These are phyloP conservation scores for Ramularia endophylla DNA, from an alignment of 2,329 filamentous ascomycete genomes.

Conservation along the genomic window DNA sequence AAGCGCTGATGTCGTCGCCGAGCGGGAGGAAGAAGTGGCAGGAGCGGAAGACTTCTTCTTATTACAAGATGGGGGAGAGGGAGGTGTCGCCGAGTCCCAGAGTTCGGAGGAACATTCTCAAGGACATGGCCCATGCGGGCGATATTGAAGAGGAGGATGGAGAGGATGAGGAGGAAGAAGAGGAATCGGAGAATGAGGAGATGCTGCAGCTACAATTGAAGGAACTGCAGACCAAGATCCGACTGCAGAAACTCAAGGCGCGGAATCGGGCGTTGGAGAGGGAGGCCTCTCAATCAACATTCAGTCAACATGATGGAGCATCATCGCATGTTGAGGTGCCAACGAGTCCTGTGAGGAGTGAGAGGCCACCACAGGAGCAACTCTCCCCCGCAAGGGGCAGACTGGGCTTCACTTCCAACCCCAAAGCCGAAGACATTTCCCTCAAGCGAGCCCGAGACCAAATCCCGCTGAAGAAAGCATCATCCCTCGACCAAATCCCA, in stretches of 20 bases:
- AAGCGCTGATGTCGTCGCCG: conserved; percentile 63
- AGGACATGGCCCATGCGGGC: conserved; percentile 22
- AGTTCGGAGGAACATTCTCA: conserved; percentile 23
- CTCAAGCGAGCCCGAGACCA: conserved; percentile 59
- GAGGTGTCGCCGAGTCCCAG: conserved; percentile 53
- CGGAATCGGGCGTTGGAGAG: conserved; percentile 12
- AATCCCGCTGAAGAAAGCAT: conserved; percentile 21
- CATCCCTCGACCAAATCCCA: conserved; percentile 9
- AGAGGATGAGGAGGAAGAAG: conserved; percentile 33
- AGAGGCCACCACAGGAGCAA: conserved; percentile 45
- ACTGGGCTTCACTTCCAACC: conserved; percentile 83
- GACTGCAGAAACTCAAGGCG: conserved; percentile 66
- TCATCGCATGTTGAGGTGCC: conserved; percentile 67
- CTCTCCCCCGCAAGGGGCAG: conserved; percentile 73
- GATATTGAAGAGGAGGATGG: conserved; percentile 26
- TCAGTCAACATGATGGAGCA: conserved; percentile 4
- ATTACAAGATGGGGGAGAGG: conserved; percentile 38
- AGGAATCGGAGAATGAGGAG: conserved; percentile 64
- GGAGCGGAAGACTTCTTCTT: conserved; percentile 59
- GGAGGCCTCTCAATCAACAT: too few species aligned
- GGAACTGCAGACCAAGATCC: conserved; percentile 81
- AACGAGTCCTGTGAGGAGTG: conserved; percentile 58
- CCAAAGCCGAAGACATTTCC: conserved; percentile 75
- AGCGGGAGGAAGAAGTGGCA: conserved; percentile 71
- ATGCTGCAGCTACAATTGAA: conserved; percentile 73